Evolutionary conservation across 139 green algal species (phyloP).

Genomic region (Nannochloris sp.): DNA sequence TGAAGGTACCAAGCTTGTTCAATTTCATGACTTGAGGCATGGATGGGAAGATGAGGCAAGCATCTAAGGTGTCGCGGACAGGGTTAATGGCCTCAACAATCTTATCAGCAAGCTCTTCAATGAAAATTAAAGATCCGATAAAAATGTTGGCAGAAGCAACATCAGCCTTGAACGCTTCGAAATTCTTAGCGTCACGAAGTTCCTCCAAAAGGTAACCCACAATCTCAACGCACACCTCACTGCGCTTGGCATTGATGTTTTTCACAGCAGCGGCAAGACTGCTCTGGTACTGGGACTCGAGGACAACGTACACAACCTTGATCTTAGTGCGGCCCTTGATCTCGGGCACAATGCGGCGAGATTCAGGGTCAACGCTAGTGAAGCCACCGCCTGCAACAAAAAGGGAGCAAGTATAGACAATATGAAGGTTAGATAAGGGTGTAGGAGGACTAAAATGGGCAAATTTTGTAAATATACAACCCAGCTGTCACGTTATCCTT

Average conservation of each 20-base stretch:
- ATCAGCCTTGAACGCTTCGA: constrained; percentile 82
- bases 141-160: constrained; percentile 92
- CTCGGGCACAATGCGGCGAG: constrained; percentile 69
- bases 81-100: constrained; percentile 81
- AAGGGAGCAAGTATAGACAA: no score
- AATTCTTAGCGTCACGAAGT: constrained; percentile 85
- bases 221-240: constrained; percentile 88
- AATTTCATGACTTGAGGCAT: constrained; percentile 98
- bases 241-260: constrained; percentile 80
- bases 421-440: no score
- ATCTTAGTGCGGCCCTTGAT: constrained; percentile 54
- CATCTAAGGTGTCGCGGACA: constrained; percentile 77
- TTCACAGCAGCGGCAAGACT: constrained; percentile 71
- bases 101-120: constrained; percentile 99
- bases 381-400: constrained; percentile 61
- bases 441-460: no score
- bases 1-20: constrained; percentile 99
- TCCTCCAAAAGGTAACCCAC: constrained; percentile 98
- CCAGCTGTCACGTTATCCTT: no score
- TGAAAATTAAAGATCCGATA: constrained; percentile 99
- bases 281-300: constrained; percentile 98
- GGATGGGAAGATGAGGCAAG: constrained; percentile 97
- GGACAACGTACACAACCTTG: constrained; percentile 96
- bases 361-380: constrained; percentile 87
- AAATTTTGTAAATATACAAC: no score